A percentile compares a stretch with the other conserved stretches of the same genome.
Evolutionary conservation across 495 filamentous ascomycete genomes (phyloP).

Genomic region (Penicillium atrosanguineum): DNA sequence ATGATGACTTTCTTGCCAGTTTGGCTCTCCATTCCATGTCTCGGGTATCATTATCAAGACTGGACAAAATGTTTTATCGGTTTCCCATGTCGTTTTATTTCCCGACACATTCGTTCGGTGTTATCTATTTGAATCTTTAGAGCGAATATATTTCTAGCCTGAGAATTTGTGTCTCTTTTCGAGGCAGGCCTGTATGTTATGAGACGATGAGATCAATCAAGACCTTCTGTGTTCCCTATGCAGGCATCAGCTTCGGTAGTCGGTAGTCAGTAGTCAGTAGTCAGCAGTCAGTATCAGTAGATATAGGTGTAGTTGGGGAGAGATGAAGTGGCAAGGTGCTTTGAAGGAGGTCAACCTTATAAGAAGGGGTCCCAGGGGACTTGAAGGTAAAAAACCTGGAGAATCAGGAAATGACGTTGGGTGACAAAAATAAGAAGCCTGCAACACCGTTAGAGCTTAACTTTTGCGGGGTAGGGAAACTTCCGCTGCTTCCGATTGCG

Average conservation of each 20-base stretch:
- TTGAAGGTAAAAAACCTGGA: too few relatives aligned
- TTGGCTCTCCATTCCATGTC: neutral
- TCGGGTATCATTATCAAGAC: neutral
- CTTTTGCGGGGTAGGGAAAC: too few relatives aligned
- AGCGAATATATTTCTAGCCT: slow-evolving; percentile 3
- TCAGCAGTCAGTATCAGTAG: too few relatives aligned
- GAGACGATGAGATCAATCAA: slow-evolving; percentile 6
- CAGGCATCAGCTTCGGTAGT: neutral
- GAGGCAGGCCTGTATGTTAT: neutral
- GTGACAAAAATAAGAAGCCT: too few relatives aligned
- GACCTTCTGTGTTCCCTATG: neutral
- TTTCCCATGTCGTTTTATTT: neutral
- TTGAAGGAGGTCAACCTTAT: too few relatives aligned
- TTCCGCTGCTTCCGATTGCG: too few relatives aligned
- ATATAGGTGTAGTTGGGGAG: too few relatives aligned
- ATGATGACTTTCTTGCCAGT: neutral
- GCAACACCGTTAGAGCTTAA: too few relatives aligned
- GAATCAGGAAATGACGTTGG: too few relatives aligned
- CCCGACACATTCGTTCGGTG: neutral
- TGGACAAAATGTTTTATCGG: neutral
- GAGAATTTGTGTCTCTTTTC: neutral
- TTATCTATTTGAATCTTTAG: slow-evolving; percentile 1
- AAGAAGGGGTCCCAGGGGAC: too few relatives aligned
- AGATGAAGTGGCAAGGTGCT: too few relatives aligned
- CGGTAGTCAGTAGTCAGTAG: neutral